These are phyloP conservation scores for Sordaria brevicollis DNA, from an alignment of 495 filamentous ascomycete species.

Conservation along the genomic window DNA sequence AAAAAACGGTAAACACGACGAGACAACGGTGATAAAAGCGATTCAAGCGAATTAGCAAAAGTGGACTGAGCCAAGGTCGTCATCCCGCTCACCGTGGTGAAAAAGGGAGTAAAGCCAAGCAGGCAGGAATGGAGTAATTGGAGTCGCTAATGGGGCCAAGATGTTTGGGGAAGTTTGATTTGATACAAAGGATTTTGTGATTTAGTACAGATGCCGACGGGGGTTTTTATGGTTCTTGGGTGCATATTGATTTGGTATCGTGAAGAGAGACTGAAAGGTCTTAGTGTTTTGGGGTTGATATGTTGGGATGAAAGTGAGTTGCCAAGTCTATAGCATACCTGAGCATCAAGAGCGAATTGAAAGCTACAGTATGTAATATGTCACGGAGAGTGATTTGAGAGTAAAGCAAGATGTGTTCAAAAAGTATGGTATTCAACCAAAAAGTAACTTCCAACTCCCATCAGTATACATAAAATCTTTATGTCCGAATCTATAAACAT, in stretches of 20 bases:
- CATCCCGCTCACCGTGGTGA: too few relatives aligned
- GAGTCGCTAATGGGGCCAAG: background rate
- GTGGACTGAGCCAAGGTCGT: background rate
- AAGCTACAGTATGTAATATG: too few relatives aligned
- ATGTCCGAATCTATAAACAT: background rate
- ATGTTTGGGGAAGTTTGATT: background rate
- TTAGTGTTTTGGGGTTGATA: too few relatives aligned
- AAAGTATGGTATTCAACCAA: background rate
- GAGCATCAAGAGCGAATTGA: too few relatives aligned
- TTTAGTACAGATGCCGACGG: background rate
- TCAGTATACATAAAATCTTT: background rate
- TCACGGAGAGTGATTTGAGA: too few relatives aligned
- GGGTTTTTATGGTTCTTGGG: background rate
- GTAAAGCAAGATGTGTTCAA: background rate
- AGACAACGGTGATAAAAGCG: background rate
- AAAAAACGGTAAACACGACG: background rate
- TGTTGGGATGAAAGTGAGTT: too few relatives aligned
- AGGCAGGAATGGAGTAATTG: background rate
- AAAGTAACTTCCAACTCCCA: background rate
- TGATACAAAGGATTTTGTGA: too few relatives aligned
- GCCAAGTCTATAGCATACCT: too few relatives aligned
- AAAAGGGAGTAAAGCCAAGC: background rate
- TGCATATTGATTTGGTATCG: background rate
- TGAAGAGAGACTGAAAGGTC: background rate
- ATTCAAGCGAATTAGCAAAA: background rate